Base-by-base conservation (phyloP, 2,329 filamentous ascomycete genomes). In the Colletotrichum sp. region DNA sequence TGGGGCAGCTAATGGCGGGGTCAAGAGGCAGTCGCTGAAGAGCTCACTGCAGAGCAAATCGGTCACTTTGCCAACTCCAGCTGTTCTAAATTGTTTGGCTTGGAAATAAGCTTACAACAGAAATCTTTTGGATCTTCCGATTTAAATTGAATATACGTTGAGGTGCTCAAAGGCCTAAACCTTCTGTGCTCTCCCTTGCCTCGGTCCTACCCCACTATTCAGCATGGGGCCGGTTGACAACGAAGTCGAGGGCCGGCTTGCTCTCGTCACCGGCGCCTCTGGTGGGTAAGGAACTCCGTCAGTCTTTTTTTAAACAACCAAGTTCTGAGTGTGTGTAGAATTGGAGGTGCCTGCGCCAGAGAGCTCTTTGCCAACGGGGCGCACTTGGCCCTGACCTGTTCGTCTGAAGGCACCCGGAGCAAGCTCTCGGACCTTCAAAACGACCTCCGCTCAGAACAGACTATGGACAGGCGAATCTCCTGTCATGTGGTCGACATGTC, bases 231-330 rank as follows among this genome's bases (percentile, higher is more conserved):
- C 52, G 11, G 75, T 71, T 25, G 82, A 86, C 63, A 89, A 90
- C 78, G 85, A 88, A 64, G 84, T 92, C 75, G 84, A 84, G 52
- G 90, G 90, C 73, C 86, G 89, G 68, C 83, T 92, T 59, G 91
- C 90, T 61, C 85, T 93, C 11, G 88, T 93, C 63, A 93, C 91
- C 3, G 91, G 91, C 59, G 91, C 91, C 63, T 92, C 90, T 69
- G 90, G 90, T 79, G 91, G 91, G 91, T 91, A 83, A 82, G 84
- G 62, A 36, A 25, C 12, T n/a, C 59, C n/a, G 30, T 25, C 11
- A 25, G 29, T 22, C 25, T 6, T 34, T 44, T 29, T 30, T 72
- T 15, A 68, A 75, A 32, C 39, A 13, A 25, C 70, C n/a, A 8
- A 7, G 4, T 27, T 78, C 57, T 27, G 9, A 36, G 0, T 13